Base-by-base conservation (phyloP, 345 rosid genomes). In the Fremontodendron californicum region DNA sequence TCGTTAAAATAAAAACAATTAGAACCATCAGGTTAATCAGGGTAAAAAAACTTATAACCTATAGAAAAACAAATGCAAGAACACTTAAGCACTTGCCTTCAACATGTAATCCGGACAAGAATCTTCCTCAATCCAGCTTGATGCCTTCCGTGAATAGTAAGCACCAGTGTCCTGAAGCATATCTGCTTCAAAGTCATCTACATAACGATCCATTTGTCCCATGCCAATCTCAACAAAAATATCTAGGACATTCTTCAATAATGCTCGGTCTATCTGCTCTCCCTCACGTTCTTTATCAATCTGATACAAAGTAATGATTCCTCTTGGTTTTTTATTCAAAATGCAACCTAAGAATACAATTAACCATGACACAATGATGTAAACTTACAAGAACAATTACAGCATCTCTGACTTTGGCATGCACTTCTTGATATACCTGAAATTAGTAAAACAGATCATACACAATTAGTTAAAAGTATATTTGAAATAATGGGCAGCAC, bases 141-240 rank as follows among this genome's bases (percentile, higher is more conserved):
- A 85, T 57, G 98, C 99, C 76, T 93, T 96, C 12, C 92, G 89
- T 81, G 93, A 92, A 86, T 95, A 96, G 84, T 90, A 96, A 46
- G 89, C 82, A 67, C 92, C 87, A 29, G 91, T 82, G 78, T 88
- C 97, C 37, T 85, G 62, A 75, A 96, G 96, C 94, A 91, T 84
- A 79, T 80, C 73, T 67, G 40, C 87, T 81, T 96, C 99, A 81
- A 93, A 96, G 85, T 96, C 97, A 57, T 77, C 84, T 79, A 90
- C 92, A 74, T 93, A 96, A 16, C 71, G 73, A 46, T 86, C 90
- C 95, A 89, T 89, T 48, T 79, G 77, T 29, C 86, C 89, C 93
- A 93, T 90, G 75, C 99, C 99, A 67, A 96, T 92, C 85, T 93
- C 96, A 23, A 92, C 93, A 83, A 84, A 96, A 40, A 96, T 91